These are phyloP conservation scores for Scheffersomyces lignosus DNA, from an alignment of 805 yeast genomes.

Conservation along the genomic window DNA sequence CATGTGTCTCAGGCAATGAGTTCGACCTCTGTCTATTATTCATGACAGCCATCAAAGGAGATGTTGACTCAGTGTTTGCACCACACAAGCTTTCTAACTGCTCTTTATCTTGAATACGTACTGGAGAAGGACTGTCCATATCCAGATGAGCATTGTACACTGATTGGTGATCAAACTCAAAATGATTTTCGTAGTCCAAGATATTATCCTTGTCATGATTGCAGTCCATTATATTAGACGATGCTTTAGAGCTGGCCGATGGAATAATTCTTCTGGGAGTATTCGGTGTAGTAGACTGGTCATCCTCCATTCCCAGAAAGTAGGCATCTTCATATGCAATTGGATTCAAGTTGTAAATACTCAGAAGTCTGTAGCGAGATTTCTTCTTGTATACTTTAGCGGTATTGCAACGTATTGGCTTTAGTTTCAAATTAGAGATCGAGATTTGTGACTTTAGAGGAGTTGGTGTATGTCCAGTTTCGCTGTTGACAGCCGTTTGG, in stretches of 20 bases:
- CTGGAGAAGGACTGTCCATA: no score
- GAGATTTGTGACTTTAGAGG: slow-evolving; percentile 15
- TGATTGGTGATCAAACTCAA: neutral
- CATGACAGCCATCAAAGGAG: slow-evolving; percentile 7
- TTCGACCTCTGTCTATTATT: slow-evolving; percentile 12
- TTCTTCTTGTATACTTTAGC: slow-evolving; percentile 38
- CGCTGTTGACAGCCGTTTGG: neutral
- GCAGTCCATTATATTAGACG: neutral
- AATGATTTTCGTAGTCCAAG: neutral
- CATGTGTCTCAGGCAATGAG: slow-evolving; percentile 19
- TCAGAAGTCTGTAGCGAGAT: slow-evolving; percentile 40
- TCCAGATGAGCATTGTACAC: neutral
- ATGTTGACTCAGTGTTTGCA: slow-evolving; percentile 12
- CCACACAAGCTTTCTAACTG: slow-evolving; percentile 1
- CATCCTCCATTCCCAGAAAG: neutral
- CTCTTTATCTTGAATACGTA: no score
- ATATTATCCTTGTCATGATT: neutral
- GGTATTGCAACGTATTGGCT: slow-evolving; percentile 39
- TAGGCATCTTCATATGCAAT: slow-evolving; percentile 18
- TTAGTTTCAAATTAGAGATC: slow-evolving; percentile 36
- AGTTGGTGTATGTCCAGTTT: neutral
- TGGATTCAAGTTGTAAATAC: slow-evolving; percentile 39
- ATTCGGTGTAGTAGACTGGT: neutral
- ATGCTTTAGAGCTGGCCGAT: neutral
- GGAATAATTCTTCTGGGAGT: neutral